These are phyloP conservation scores for Paecilomyces formosus DNA, from an alignment of 2,329 filamentous ascomycete species.

Conservation along the genomic window DNA sequence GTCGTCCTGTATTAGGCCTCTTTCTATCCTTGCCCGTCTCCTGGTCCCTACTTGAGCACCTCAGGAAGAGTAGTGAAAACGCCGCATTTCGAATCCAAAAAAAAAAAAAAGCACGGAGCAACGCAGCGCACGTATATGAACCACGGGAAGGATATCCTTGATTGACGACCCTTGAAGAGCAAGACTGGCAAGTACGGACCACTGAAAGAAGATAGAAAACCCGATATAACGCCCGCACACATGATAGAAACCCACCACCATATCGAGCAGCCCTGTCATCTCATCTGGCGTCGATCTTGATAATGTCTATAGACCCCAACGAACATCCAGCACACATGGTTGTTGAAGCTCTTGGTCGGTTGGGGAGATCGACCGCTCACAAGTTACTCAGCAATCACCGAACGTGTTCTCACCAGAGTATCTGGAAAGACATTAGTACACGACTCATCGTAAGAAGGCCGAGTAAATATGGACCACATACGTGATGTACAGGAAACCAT, in stretches of 20 bases:
- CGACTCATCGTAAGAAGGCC: neutral
- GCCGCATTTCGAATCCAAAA: neutral
- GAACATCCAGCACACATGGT: neutral
- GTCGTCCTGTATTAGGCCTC: neutral
- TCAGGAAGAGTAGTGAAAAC: neutral
- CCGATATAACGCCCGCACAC: conserved; percentile 1
- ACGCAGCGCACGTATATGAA: neutral
- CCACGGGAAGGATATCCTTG: neutral
- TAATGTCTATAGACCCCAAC: neutral
- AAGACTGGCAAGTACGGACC: neutral
- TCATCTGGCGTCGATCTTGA: conserved; percentile 1
- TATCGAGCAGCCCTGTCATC: conserved; percentile 1
- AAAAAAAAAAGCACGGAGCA: neutral
- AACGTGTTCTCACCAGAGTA: conserved; percentile 99
- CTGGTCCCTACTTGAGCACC: neutral
- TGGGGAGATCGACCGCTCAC: neutral
- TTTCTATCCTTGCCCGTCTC: neutral
- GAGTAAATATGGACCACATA: conserved; percentile 37
- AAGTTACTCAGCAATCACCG: conserved; percentile 43
- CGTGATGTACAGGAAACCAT: conserved; percentile 97
- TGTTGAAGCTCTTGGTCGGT: neutral
- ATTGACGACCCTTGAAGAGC: neutral
- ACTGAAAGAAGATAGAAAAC: neutral
- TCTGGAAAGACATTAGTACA: conserved; percentile 32
- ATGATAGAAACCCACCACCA: conserved; percentile 1